Evolutionary conservation across 2,329 filamentous ascomycete species (phyloP), one percentile per base, ranked within the genome.

Genomic region (Rutstroemia sp.): DNA sequence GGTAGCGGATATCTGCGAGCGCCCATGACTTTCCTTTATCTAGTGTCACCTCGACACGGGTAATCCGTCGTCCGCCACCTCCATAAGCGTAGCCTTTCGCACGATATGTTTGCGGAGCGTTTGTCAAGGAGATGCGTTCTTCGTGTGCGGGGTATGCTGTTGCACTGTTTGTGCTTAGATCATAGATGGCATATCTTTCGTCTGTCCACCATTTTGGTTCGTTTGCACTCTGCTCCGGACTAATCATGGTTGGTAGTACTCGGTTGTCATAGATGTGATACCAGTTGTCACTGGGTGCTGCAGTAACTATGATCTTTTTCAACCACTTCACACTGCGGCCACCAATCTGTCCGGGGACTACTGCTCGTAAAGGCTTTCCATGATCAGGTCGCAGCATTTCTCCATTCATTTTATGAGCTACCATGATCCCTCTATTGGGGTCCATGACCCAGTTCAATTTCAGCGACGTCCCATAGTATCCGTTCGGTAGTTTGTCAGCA

Each of bases 231-330:
- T 87, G 85, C 63, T 95, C 90, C 0, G 92, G 90, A 10, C 85
- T 86, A 16, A 96, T 78, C 79, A 85, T 92, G 0, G 90, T 95
- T 62, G 92, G 92, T 40, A 96, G 73, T 1, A 96, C 90, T 57
- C 90, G 78, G 68, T 96, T 96, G 70, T 96, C 92, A 71, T 94
- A 92, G 60, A 95, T 90, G 70, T 96, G 92, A 66, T 96, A 96
- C 89, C 90, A 95, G 67, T 95, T 96, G 60, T 92, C 86, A 67
- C 90, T 95, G 0, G 91, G 90, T 23, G 78, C 76, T 9, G 84
- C 80, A 0, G 90, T 92, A 51, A 96, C 71, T 45, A 91, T 87
- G 58, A 96, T 79, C 61, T 78, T 85, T 73, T 86, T 92, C 57
- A 96, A 70, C 92, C 92, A 96, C 71, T 96, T 96, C 34, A 96